Evolutionary conservation across 306 rosid genomes (phyloP).

Genomic region (Prunus mongolica): DNA sequence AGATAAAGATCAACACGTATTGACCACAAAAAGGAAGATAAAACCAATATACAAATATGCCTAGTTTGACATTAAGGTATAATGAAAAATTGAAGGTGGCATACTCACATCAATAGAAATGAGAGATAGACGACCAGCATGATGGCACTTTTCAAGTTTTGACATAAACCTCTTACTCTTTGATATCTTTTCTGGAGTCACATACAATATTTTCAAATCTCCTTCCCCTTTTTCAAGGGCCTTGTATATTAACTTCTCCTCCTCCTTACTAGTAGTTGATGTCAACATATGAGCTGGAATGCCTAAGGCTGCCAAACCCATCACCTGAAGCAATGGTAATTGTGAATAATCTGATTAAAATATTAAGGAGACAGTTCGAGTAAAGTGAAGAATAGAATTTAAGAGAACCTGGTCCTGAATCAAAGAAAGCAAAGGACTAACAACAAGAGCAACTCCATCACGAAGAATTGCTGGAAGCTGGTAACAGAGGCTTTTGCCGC

Average conservation of each 20-base stretch:
- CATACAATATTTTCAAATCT: constrained; percentile 69
- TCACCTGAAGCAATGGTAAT: constrained; percentile 50
- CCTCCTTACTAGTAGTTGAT: constrained; percentile 73
- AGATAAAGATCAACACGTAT: constrained; percentile 9
- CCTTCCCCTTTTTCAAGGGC: constrained; percentile 92
- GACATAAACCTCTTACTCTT: constrained; percentile 99
- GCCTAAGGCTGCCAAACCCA: constrained; percentile 91
- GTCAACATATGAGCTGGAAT: constrained; percentile 83
- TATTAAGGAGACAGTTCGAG: background rate
- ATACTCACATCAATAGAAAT: constrained; percentile 84
- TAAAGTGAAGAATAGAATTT: constrained; percentile 12
- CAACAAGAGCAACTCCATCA: constrained; percentile 82
- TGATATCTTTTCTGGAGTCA: constrained; percentile 95
- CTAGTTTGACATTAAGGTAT: constrained; percentile 11
- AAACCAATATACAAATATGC: constrained; percentile 7
- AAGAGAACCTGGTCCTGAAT: constrained; percentile 89
- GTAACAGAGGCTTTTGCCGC: constrained; percentile 97
- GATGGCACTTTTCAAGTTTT: constrained; percentile 93
- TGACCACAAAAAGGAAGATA: constrained; percentile 5
- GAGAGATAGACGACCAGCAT: constrained; percentile 76
- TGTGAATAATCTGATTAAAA: constrained; percentile 15
- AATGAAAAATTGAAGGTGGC: constrained; percentile 4
- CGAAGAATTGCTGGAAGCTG: constrained; percentile 92
- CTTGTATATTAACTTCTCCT: constrained; percentile 78
- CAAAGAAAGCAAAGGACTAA: constrained; percentile 90